Base-by-base conservation (phyloP, 768 basidiomycete species). In the Pholiota microspora region DNA sequence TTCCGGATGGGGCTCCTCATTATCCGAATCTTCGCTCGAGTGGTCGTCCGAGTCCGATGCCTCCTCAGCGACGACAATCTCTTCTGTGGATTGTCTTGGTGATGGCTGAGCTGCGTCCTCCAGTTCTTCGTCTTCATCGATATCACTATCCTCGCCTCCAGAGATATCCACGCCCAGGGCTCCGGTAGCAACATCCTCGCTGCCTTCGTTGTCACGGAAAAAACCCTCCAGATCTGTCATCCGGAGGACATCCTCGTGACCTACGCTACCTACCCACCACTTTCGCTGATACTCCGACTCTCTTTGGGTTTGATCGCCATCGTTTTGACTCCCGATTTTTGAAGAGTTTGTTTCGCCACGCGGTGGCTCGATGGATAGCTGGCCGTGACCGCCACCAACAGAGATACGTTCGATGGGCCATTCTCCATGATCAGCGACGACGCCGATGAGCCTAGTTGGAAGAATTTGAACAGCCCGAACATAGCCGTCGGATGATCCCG, bases 201-300 rank as follows among this genome's bases (percentile, higher is more conserved):
- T 70, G 9, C 65, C 72, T 52, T 77, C 76, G 23, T 67, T 70
- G 21, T 71, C 70, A 29, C 64, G 69, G 60, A 96, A 88, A 45
- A 93, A 81, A 31, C 83, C 86, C 62, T 79, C 84, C 46, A 98
- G 74, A 70, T 96, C 89, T 24, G 93, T 95, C 72, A 98, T 71
- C 64, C 86, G 88, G 59, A 97, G 65, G 7, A 81, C 76, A 53
- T 96, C 91, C 57, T 98, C 95, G 61, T 98, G 94, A 27, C 92
- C 92, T 23, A 85, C 91, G 67, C 93, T 95, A 18, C 87, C 95
- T n/a, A 94, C 80, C 92, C 94, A 97, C 73, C 85, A 86, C 18
- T 80, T 78, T 54, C 66, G 59, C 45, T 59, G 52, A 49, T 64
- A 64, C 28, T 60, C 58, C 13, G 59, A 56, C 21, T 58, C 62